Percentiles rank a stretch among this genome's conserved stretches.
Evolutionary conservation across 2,329 filamentous ascomycete species (phyloP).

Genomic region (Alternaria arborescens): DNA sequence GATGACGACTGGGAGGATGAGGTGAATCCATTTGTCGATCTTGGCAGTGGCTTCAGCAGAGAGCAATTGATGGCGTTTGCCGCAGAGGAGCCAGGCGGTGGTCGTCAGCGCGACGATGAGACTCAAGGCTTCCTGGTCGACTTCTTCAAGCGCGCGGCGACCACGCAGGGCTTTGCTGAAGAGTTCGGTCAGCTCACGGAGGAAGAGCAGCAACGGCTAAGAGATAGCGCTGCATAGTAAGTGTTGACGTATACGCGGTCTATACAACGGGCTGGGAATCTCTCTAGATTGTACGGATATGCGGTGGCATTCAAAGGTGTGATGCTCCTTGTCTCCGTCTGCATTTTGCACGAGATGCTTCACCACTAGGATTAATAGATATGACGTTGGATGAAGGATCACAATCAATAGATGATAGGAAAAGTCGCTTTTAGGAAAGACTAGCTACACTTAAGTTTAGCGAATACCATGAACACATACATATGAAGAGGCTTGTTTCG

Average conservation of each 20-base stretch:
- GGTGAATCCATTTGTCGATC: constrained; percentile 73
- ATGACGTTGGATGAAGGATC: background rate
- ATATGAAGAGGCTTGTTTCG: background rate
- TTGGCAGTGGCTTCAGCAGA: constrained; percentile 65
- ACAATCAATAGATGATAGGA: background rate
- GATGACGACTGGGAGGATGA: constrained; percentile 81
- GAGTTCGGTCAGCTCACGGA: constrained; percentile 63
- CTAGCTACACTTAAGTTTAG: background rate
- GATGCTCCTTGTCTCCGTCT: background rate
- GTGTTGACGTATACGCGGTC: background rate
- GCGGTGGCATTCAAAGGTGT: background rate
- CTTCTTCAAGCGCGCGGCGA: constrained; percentile 73
- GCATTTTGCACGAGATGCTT: background rate
- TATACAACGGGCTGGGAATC: background rate
- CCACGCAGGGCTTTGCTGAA: constrained; percentile 63
- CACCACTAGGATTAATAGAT: background rate
- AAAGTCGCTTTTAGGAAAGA: background rate
- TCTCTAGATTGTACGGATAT: background rate
- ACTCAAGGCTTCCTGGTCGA: constrained; percentile 84
- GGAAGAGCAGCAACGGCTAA: constrained; percentile 64
- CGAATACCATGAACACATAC: background rate
- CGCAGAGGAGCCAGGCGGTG: constrained; percentile 59
- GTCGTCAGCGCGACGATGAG: constrained; percentile 83
- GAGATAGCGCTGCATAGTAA: constrained; percentile 41
- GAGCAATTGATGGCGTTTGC: constrained; percentile 81